Evolutionary conservation across 176 grass and related monocot genomes (phyloP).

Genomic region (Oryza glaberrima): DNA sequence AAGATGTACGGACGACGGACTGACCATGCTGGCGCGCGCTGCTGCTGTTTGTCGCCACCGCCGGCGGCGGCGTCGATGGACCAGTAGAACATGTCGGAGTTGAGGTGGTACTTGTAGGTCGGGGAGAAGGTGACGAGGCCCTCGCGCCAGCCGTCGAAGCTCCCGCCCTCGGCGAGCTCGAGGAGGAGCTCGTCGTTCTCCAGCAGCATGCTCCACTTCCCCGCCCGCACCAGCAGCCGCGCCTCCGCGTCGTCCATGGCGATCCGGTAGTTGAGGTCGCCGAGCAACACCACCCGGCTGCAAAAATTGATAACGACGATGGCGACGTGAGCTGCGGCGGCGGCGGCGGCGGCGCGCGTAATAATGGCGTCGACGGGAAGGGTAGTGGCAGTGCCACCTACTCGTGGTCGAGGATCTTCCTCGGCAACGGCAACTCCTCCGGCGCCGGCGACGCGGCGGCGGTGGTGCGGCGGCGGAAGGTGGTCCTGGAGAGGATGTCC

Average conservation of each 20-base stretch:
- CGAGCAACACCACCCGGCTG: constrained; percentile 71
- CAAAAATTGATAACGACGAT: not conserved
- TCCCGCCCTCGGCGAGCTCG: constrained; percentile 52
- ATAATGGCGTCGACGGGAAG: not conserved
- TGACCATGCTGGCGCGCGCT: constrained; percentile 77
- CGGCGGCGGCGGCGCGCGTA: not conserved
- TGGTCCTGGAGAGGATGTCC: constrained; percentile 59
- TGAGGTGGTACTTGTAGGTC: constrained; percentile 74
- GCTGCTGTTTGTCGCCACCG: constrained; percentile 34
- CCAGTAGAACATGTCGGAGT: constrained; percentile 67
- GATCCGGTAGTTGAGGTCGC: constrained; percentile 91
- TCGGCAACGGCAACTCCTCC: constrained; percentile 37
- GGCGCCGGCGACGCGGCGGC: not conserved
- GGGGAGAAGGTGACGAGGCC: constrained; percentile 72
- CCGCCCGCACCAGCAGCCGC: constrained; percentile 51
- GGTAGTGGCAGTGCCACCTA: constrained; percentile 32
- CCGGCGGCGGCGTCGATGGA: not conserved
- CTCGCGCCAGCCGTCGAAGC: constrained; percentile 75
- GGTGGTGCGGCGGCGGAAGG: constrained; percentile 27
- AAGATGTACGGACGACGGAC: not conserved
- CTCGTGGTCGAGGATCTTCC: constrained; percentile 81
- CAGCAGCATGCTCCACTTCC: constrained; percentile 69
- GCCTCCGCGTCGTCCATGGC: constrained; percentile 56
- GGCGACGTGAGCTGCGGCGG: too few relatives aligned
- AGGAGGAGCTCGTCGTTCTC: constrained; percentile 72